Evolutionary conservation across 2,329 filamentous ascomycete species (phyloP).

Genomic region (Podosphaera leucotricha): DNA sequence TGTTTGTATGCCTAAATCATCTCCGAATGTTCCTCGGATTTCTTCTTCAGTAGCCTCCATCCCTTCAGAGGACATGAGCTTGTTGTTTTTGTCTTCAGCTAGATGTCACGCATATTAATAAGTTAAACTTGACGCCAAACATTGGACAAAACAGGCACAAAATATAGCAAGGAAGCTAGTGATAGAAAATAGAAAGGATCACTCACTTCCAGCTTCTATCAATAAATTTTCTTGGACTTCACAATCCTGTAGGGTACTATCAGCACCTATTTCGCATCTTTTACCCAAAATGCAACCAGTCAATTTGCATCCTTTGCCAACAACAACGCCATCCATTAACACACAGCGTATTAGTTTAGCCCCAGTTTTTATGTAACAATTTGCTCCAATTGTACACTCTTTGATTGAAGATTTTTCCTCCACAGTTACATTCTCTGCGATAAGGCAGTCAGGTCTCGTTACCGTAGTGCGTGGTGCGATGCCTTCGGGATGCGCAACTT

Average conservation of each 20-base stretch:
- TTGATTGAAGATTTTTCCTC: slow-evolving; percentile 84
- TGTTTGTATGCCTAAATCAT: no score
- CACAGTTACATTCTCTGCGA: slow-evolving; percentile 73
- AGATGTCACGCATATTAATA: slow-evolving; percentile 6
- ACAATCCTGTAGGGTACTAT: slow-evolving; percentile 60
- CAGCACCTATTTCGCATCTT: slow-evolving; percentile 61
- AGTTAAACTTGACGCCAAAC: neutral
- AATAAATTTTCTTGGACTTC: slow-evolving; percentile 81
- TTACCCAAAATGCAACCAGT: slow-evolving; percentile 73
- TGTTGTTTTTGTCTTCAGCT: slow-evolving; percentile 45
- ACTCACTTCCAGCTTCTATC: slow-evolving; percentile 53
- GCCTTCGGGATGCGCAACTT: slow-evolving; percentile 63
- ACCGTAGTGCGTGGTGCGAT: slow-evolving; percentile 65
- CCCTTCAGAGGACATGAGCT: slow-evolving; percentile 43
- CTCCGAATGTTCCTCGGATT: slow-evolving; percentile 19
- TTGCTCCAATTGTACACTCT: slow-evolving; percentile 68
- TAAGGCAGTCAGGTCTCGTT: slow-evolving; percentile 55
- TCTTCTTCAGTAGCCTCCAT: slow-evolving; percentile 40
- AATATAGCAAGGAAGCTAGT: neutral
- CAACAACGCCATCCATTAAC: slow-evolving; percentile 73
- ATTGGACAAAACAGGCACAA: neutral
- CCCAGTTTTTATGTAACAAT: slow-evolving; percentile 68
- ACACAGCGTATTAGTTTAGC: slow-evolving; percentile 70
- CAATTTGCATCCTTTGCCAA: slow-evolving; percentile 65
- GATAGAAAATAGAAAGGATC: neutral